Base-by-base conservation (phyloP, 2,329 filamentous ascomycete genomes). In the Amphichorda felina region DNA sequence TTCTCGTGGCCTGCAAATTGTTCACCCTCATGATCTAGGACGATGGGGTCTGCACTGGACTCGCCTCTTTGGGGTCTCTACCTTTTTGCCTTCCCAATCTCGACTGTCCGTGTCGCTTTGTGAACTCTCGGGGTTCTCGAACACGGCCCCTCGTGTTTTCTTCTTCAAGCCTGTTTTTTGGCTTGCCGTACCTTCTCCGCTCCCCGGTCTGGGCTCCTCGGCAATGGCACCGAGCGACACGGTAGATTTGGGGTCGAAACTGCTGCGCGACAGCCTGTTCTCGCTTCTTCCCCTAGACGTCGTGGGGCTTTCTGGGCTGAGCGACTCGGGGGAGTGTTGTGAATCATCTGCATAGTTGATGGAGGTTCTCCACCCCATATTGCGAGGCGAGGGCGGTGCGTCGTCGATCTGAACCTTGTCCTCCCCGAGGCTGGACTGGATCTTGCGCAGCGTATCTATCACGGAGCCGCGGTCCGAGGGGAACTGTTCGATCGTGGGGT, bases 401-500 rank as follows among this genome's bases (percentile, higher is more conserved):
- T 57, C 53, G 7, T 61, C 55, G 18, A 61, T 50, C 6, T 49
- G 45, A 1, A 57, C 45, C 19, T 54, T 51, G 24, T 66, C 61
- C 30, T 60, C 61, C 27, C 54, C 52, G 1, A 62, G 53, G 29
- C 63, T 59, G 0, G 61, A 65, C 38, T 61, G 61, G 11, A 71
- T 59, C 35, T 60, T 62, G 6, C 63, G 60, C 11, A 71, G 53
- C 1, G 61, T 55, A 33, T 61, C 56, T 10, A 70, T 48, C 34
- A 70, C 65, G 5, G 60, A 62, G 1, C 54, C 50, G 13, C 56
- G 54, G 34, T 61, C 60, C 1, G 59, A 66, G 2, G 67, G 67
- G 41, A 70, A 69, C 14, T 47, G 53, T 40, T 70, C 67, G 8
- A 71, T 48, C 0, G 60, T 66, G 2, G 67, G 66, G 34, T 71